Percentiles rank a stretch among this genome's conserved stretches.
Evolutionary conservation across 106 monocot genomes (phyloP).

Genomic region (Vanilla planifolia): DNA sequence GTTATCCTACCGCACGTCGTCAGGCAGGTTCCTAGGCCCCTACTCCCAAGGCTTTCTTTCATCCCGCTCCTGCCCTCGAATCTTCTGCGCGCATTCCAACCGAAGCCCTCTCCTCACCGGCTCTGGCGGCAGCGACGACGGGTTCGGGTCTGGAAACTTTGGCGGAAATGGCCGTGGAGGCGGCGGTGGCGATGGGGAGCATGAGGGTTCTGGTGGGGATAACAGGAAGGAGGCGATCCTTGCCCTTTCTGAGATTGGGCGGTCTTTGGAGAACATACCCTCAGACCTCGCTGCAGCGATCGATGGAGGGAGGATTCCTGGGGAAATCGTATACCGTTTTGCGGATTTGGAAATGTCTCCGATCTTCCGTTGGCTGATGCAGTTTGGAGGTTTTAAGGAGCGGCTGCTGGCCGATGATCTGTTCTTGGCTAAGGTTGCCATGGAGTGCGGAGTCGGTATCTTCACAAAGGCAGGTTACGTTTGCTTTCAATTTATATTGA

Average conservation of each 20-base stretch:
- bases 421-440: conserved; percentile 73
- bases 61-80: conserved; percentile 9
- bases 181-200: conserved; percentile 14
- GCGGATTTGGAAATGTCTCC: conserved; percentile 52
- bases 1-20: background rate
- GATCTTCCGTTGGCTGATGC: conserved; percentile 64
- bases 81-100: background rate
- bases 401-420: conserved; percentile 74
- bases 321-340: conserved; percentile 41
- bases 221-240: conserved; percentile 51
- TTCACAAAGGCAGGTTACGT: conserved; percentile 56
- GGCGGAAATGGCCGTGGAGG: conserved; percentile 27
- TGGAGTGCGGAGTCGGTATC: conserved; percentile 81
- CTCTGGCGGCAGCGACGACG: conserved; percentile 11
- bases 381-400: conserved; percentile 79
- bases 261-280: conserved; percentile 55
- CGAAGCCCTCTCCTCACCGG: background rate
- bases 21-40: background rate
- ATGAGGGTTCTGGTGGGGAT: conserved; percentile 26
- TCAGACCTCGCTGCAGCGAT: conserved; percentile 53
- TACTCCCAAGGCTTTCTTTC: conserved; percentile 1
- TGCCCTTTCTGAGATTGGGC: conserved; percentile 42
- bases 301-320: conserved; percentile 50
- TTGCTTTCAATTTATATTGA: too few relatives aligned
- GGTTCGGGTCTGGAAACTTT: background rate